These are phyloP conservation scores for Boletus rufocinnamomeus DNA, from an alignment of 768 basidiomycete species.

Conservation along the genomic window DNA sequence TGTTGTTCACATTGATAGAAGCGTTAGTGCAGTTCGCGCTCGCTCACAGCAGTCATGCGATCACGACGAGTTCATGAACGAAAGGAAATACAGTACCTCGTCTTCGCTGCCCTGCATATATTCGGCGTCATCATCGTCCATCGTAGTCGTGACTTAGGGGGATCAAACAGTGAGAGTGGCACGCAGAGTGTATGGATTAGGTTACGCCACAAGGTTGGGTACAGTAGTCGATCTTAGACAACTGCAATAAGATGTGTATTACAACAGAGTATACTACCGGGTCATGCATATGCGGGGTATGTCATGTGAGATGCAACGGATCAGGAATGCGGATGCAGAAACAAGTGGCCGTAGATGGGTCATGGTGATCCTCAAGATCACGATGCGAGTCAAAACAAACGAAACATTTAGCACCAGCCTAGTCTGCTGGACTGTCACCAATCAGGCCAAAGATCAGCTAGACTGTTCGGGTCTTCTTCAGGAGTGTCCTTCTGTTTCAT, in stretches of 20 bases:
- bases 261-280: constrained; percentile 29
- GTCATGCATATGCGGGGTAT: constrained; percentile 31
- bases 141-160: constrained; percentile 32
- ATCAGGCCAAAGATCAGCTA: constrained; percentile 64
- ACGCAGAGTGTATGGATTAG: not conserved
- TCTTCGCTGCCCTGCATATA: constrained; percentile 91
- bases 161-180: constrained; percentile 10
- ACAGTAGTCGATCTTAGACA: not conserved
- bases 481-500: constrained; percentile 82
- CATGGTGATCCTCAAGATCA: constrained; percentile 1
- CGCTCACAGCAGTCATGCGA: not conserved
- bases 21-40: constrained; percentile 3
- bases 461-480: constrained; percentile 66
- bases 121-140: constrained; percentile 95
- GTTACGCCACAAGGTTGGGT: constrained; percentile 3
- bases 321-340: constrained; percentile 13
- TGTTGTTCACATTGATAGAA: constrained; percentile 33
- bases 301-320: constrained; percentile 15
- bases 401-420: not conserved
- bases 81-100: constrained; percentile 52
- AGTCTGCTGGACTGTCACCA: constrained; percentile 40
- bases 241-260: constrained; percentile 1
- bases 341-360: constrained; percentile 1
- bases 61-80: not conserved
- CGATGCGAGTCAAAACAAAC: constrained; percentile 7